These are phyloP conservation scores for Mycena vitilis DNA, from an alignment of 768 basidiomycete genomes.

Conservation along the genomic window DNA sequence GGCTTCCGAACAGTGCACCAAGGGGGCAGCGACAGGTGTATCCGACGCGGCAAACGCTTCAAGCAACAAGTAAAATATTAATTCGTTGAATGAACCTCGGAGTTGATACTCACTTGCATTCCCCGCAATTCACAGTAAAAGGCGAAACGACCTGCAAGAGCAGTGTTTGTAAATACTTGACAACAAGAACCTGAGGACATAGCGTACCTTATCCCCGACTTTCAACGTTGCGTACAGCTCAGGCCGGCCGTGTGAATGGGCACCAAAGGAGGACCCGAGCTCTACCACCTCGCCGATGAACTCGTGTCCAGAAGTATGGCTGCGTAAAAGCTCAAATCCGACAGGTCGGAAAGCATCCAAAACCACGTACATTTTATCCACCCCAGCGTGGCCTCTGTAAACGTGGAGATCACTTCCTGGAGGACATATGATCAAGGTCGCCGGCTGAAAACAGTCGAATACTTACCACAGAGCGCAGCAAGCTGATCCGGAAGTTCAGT, in stretches of 20 bases:
- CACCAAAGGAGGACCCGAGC: conserved; percentile 69
- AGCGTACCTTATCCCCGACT: conserved; percentile 67
- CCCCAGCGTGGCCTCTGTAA: conserved; percentile 72
- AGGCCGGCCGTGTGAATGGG: conserved; percentile 62
- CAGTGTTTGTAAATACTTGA: background rate
- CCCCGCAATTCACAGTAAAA: conserved; percentile 86
- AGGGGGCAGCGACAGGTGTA: conserved; percentile 77
- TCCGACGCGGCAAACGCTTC: conserved; percentile 77
- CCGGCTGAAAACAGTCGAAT: background rate
- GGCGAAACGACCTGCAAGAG: conserved; percentile 72
- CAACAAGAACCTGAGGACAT: too few species aligned
- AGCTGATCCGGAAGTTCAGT: conserved; percentile 52
- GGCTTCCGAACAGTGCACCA: conserved; percentile 73
- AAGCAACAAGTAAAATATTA: background rate
- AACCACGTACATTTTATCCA: conserved; percentile 61
- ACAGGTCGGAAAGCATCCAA: background rate
- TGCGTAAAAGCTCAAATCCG: conserved; percentile 39
- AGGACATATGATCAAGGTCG: background rate
- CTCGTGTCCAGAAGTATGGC: conserved; percentile 80
- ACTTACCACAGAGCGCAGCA: conserved; percentile 71
- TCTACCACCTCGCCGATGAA: conserved; percentile 79
- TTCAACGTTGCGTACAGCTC: conserved; percentile 70
- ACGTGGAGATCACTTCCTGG: conserved; percentile 78
- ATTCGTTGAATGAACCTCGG: background rate
- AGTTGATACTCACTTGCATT: conserved; percentile 73